Base-by-base conservation (phyloP, 768 basidiomycete species). In the Pisolithus marmoratus region DNA sequence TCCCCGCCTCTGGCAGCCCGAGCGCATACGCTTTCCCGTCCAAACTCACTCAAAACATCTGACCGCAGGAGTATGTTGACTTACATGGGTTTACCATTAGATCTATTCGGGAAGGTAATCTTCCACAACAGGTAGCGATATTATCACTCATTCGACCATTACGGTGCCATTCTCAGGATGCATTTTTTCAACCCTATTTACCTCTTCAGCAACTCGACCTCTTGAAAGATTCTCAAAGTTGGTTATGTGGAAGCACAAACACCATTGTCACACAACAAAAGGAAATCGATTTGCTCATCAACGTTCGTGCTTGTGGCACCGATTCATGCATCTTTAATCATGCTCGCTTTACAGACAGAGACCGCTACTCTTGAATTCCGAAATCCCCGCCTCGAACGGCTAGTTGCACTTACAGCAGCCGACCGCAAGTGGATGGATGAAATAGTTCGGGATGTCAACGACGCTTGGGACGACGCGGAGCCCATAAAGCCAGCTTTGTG, bases 371-470 rank as follows among this genome's bases (percentile, higher is more conserved):
- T 98, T 52, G 94, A 97, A 60, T 94, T 96, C 72, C 77, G 86
- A 38, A 85, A 97, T 65, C 80, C 84, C 4, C 83, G 78, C 61
- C 63, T 96, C 6, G 94, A 95, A 58, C 78, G 87, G 26, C 73
- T 85, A 31, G 81, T 86, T 20, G 82, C 80, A 5, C 71, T 99
- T 58, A 97, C 95, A 2, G 75, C 96, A 0, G 92, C 94, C 1
- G 96, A 98, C 66, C 75, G 95, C 53, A 94, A 90, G 67, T 99
- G 96, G 96, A 91, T 98, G 80, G 94, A 98, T 62, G 93, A 95
- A 58, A 83, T 95, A 51, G 80, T 94, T 38, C 81, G 77, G 49
- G 90, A 92, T 55, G 91, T 95, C 11, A 90, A 90, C 54, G 83
- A 88, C 47, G 78, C 79, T 8, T 94, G 87, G 86, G 78, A 81